Base-by-base conservation (phyloP, 371 early-diverging fungal genomes). In the Mucor circinelloides region DNA sequence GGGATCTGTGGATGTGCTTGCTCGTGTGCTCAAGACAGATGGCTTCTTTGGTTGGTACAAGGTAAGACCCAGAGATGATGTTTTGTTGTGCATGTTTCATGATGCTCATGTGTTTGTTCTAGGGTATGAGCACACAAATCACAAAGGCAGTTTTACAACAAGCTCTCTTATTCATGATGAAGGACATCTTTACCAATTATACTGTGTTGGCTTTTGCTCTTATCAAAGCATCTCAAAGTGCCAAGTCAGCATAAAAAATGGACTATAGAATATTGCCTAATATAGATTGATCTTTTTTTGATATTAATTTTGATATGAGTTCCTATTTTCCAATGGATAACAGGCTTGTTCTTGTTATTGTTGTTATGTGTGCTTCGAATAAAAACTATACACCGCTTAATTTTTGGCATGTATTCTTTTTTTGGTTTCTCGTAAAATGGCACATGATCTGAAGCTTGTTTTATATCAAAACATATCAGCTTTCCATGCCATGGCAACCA, bases 121-220 rank as follows among this genome's bases (percentile, higher is more conserved):
- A 92, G 91, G 99, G 98, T 38, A 95, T 98, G 94, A 89, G 93
- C 76, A 90, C 97, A 15, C 98, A 98, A 80, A 97, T 98, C 67
- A 85, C 89, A 67, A 98, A 98, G 85, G 99, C 97, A 6, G 98
- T 98, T 13, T 82, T 98, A 55, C 92, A 94, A 8, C 98, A 98
- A 76, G 97, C 98, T 9, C 85, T 98, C 60, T 79, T 98, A 62
- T 95, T 98, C 74, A 91, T 96, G 84, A 89, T 93, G 81, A 97
- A 96, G 81, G 98, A 98, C 69, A 88, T 95, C 70, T 85, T 96
- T 62, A 88, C 88, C 30, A 80, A 82, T 60, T 89, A 89, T 60
- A 89, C 90, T 12, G 72, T 88, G 13, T 55, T 89, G 19, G 74
- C 83, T 17, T 88, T 79, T 69, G 87, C 85, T 8, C 76, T 86